Evolutionary conservation across 2,329 filamentous ascomycete species (phyloP), one percentile per base, ranked within the genome.

Genomic region (Paracorniculantispora psalliotae): DNA sequence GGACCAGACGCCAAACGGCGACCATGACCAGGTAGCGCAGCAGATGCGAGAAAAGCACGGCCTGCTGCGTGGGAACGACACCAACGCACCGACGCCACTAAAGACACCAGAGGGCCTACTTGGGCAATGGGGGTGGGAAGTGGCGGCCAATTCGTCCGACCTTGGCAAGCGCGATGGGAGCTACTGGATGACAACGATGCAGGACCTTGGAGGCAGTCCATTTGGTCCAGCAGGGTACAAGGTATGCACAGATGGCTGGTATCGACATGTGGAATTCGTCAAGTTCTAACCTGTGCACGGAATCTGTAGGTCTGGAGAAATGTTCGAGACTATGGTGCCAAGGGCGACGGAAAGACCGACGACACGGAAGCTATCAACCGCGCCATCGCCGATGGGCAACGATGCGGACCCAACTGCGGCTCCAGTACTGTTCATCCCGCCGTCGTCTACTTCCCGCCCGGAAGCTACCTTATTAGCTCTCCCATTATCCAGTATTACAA

Each of bases 261-360:
- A n/a, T n/a, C n/a, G n/a, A n/a, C n/a, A n/a, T n/a, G n/a, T n/a
- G n/a, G n/a, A n/a, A n/a, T n/a, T n/a, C n/a, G n/a, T n/a, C n/a
- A n/a, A n/a, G n/a, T n/a, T n/a, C n/a, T n/a, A n/a, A n/a, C n/a
- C n/a, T n/a, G n/a, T n/a, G n/a, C n/a, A n/a, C n/a, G n/a, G n/a
- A n/a, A n/a, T n/a, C n/a, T n/a, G n/a, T n/a, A n/a, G n/a, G n/a
- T 92, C 63, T 92, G 85, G 74, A 86, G 89, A 65, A 91, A 91
- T 66, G 89, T 92, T 48, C 85, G 83, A 73, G 88, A 91, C 66
- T 92, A 83, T 67, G 89, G 89, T 49, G 89, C 89, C 51, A 82
- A 77, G 63, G 89, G 88, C 74, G 84, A 83, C 70, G 82, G 80
- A 55, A 41, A 57, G 17, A 77, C 77, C 5, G 80, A 82, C 62